These are phyloP conservation scores for Yarrowia osloensis DNA, from an alignment of 805 yeast species.

Conservation along the genomic window DNA sequence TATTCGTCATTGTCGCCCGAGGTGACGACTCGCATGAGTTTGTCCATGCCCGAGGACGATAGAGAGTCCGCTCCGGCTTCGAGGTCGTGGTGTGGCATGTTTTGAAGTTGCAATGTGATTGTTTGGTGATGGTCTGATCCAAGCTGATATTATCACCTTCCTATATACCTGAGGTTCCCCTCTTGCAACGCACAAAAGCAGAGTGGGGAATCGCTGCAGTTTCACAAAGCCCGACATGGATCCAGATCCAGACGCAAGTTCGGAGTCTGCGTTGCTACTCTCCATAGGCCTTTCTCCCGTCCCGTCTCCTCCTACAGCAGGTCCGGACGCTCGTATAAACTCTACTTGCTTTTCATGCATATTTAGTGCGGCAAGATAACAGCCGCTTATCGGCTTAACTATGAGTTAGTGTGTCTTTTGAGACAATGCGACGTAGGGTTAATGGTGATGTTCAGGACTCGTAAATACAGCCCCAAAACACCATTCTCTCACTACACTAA, in stretches of 20 bases:
- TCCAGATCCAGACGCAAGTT: too few relatives aligned
- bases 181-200: background rate
- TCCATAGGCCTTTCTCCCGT: background rate
- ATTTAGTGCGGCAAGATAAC: constrained; percentile 10
- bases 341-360: background rate
- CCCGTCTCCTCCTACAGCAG: background rate
- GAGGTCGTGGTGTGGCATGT: background rate
- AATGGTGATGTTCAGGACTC: too few relatives aligned
- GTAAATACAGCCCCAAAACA: too few relatives aligned
- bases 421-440: too few relatives aligned
- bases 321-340: background rate
- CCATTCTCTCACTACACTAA: too few relatives aligned
- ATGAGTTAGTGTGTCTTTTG: too few relatives aligned
- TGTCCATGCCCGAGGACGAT: background rate
- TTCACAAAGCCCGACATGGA: background rate
- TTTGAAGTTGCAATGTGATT: background rate
- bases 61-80: constrained; percentile 7
- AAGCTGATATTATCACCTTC: background rate
- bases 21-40: constrained; percentile 39
- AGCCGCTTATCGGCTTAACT: constrained; percentile 2
- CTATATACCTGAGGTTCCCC: background rate
- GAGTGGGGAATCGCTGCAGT: background rate
- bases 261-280: too few relatives aligned
- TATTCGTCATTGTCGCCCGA: constrained; percentile 58
- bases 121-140: background rate